Percentiles rank a stretch among this genome's conserved stretches.
These are phyloP conservation scores for Pseudogymnoascus sp. DNA, from an alignment of 2,329 filamentous ascomycete genomes.

Conservation along the genomic window DNA sequence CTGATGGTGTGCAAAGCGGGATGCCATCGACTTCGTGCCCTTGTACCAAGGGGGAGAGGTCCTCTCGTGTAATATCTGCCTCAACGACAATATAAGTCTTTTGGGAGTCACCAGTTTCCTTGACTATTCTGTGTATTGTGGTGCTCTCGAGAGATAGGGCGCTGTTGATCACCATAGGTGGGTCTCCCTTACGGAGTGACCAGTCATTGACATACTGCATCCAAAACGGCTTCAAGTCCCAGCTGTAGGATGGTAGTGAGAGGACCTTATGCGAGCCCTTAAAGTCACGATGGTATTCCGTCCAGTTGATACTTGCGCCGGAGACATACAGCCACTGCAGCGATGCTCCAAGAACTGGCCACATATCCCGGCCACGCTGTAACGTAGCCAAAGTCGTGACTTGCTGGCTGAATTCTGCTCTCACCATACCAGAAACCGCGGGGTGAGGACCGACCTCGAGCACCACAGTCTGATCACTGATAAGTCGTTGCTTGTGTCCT, in stretches of 20 bases:
- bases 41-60: conserved; percentile 45
- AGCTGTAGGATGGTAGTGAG: conserved; percentile 57
- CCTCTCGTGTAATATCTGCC: conserved; percentile 46
- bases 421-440: conserved; percentile 60
- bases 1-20: conserved; percentile 47
- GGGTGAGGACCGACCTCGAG: conserved; percentile 68
- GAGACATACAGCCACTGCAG: conserved; percentile 52
- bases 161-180: conserved; percentile 23
- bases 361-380: conserved; percentile 54
- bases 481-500: conserved; percentile 49
- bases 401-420: conserved; percentile 49
- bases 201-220: conserved; percentile 59
- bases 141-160: conserved; percentile 43
- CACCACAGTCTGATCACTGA: conserved; percentile 61
- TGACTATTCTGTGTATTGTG: conserved; percentile 47
- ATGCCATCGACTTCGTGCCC: conserved; percentile 54
- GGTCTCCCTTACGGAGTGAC: conserved; percentile 51
- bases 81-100: conserved; percentile 45
- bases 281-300: conserved; percentile 60
- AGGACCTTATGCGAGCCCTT: conserved; percentile 50
- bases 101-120: conserved; percentile 45
- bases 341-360: conserved; percentile 53
- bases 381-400: conserved; percentile 52
- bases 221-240: conserved; percentile 65
- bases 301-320: conserved; percentile 60